phyloP scores from a whole-genome alignment of 2,329 filamentous ascomycete genomes.

The Ceratocystis cubensis region DNA sequence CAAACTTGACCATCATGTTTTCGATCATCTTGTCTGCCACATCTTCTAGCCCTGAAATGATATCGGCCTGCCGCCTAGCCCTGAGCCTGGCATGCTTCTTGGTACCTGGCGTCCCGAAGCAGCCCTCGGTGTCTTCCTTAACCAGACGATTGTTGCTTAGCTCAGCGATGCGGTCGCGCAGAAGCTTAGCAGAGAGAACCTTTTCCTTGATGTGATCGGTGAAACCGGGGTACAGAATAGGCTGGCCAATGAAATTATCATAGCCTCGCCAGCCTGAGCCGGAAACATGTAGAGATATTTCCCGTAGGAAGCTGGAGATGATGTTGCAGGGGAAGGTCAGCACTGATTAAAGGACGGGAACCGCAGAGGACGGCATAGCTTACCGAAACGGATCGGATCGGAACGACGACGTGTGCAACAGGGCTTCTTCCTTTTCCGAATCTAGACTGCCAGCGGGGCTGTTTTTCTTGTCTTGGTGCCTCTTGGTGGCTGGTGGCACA shows the following conservation, averaged over 20 bases:
- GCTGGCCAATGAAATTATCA: conserved; percentile 78
- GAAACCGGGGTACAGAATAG: conserved; percentile 86
- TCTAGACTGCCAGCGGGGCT: conserved; percentile 22
- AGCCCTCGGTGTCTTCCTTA: conserved; percentile 44
- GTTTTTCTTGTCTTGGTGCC: conserved; percentile 24
- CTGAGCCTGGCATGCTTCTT: conserved; percentile 7
- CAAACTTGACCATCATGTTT: conserved; percentile 98
- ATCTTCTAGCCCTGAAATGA: conserved; percentile 54
- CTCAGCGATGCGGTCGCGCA: conserved; percentile 62
- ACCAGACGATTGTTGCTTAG: conserved; percentile 75
- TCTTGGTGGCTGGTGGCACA: conserved; percentile 36
- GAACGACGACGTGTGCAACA: conserved; percentile 81
- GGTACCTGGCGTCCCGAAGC: conserved; percentile 35
- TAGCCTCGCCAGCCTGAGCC: conserved; percentile 94
- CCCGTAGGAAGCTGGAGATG: conserved; percentile 65
- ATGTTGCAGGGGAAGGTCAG: not conserved
- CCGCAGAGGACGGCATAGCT: not conserved
- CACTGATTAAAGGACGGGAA: not conserved
- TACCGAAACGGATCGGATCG: conserved; percentile 54
- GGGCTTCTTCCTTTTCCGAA: conserved; percentile 50
- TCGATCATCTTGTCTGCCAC: conserved; percentile 80
- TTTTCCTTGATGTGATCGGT: conserved; percentile 74
- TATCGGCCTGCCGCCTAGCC: conserved; percentile 18
- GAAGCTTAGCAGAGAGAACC: conserved; percentile 62
- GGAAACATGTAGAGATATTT: conserved; percentile 85